Evolutionary conservation across 1,139 yeast genomes (phyloP), one percentile per base, ranked within the genome.

Genomic region (Groenewaldozyma auringiensis): DNA sequence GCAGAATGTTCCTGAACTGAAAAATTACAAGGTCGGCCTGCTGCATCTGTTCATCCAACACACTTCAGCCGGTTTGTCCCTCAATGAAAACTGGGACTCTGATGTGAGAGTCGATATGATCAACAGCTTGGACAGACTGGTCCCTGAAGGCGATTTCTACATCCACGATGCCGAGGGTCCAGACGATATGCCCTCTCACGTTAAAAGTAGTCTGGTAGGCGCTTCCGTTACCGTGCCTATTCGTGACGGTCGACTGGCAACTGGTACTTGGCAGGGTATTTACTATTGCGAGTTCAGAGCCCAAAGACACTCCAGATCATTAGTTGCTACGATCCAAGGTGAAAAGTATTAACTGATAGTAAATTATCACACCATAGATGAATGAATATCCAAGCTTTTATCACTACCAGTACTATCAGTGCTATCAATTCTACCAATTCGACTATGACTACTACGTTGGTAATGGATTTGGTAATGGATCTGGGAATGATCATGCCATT

Each of bases 251-350:
- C 63, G 69, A 41, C 65, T 84, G 49, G 83, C 81, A 1, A 70
- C 80, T 0, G 94, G 94, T 2, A 83, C 92, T 1, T 84, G 94
- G 94, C 94, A 84, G 60, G 94, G 94, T 0, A 73, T 84, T 40
- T 83, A 83, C 69, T 67, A 82, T 42, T 71, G 84, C 56, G 94
- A 84, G 62, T 84, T 84, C 63, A 71, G 94, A 56, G 71, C 71
- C 40, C 73, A 76, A 60, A 67, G 69, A 54, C 92, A 83, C 58
- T 64, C 81, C 11, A 71, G 94, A 56, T 74, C 73, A 48, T 66
- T 83, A 25, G 79, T 84, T 13, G 89, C 87, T 16, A 84, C 94
- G 0, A 74, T 84, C 53, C 80, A 83, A 54, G 94, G 94, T 3
- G 68, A 68, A 43, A 57, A 57, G 44, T 46, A 47, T 16, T 37